Percentiles rank a stretch among this genome's conserved stretches.
Conservation (phyloP, 371 early-diverging fungal species). For the Mycotypha africana region DNA sequence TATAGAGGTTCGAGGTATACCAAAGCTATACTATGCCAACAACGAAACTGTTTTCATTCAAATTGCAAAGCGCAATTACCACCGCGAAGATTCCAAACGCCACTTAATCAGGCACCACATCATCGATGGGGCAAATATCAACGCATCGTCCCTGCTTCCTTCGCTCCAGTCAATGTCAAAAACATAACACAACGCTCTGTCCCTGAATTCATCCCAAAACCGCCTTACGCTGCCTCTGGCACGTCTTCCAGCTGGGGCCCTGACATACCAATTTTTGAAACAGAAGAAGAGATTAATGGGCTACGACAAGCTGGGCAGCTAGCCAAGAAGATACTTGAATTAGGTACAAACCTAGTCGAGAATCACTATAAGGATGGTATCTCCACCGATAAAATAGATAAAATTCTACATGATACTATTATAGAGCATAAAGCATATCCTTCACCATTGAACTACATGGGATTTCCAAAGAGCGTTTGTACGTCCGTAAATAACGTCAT, state of each 20-base stretch:
- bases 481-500: slow-evolving; percentile 86
- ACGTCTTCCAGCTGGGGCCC: slow-evolving; percentile 54
- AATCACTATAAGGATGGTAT: no score
- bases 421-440: slow-evolving; percentile 74
- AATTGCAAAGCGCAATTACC: no score
- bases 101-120: neutral
- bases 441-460: slow-evolving; percentile 79
- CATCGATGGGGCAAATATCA: slow-evolving; percentile 27
- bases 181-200: slow-evolving; percentile 52
- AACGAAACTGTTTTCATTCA: no score
- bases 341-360: slow-evolving; percentile 37
- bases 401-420: slow-evolving; percentile 64
- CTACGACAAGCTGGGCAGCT: slow-evolving; percentile 66
- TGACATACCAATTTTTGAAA: slow-evolving; percentile 26
- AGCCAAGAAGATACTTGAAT: slow-evolving; percentile 57
- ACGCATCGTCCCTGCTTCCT: slow-evolving; percentile 27
- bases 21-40: no score
- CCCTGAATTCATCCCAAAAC: slow-evolving; percentile 59
- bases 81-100: no score
- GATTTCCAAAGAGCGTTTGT: slow-evolving; percentile 83
- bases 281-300: slow-evolving; percentile 53
- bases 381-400: slow-evolving; percentile 75
- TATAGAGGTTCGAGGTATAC: no score
- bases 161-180: slow-evolving; percentile 21
- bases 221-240: slow-evolving; percentile 72